Base-by-base conservation (phyloP, 2,329 filamentous ascomycete genomes). In the Alternaria sp. region DNA sequence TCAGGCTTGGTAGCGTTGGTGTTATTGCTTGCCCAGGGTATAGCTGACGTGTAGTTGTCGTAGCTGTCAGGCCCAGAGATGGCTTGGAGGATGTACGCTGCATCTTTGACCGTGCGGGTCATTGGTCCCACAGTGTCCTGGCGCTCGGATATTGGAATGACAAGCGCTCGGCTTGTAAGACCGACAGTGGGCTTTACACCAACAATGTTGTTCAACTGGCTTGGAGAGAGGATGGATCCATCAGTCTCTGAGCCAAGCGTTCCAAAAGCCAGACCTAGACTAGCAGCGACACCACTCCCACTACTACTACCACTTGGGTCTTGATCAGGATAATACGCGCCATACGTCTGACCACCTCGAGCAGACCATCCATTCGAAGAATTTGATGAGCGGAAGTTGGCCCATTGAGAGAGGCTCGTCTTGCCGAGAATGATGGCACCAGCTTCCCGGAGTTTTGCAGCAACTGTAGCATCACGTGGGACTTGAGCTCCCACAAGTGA, bases 381-480 rank as follows among this genome's bases (percentile, higher is more conserved):
- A 66, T 88, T 89, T 9, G 70, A 71, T 3, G 83, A 86, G 9
- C 89, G 80, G 53, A 80, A 87, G 64, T 88, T 87, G 2, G 85
- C 85, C 86, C 88, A 90, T 70, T 90, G 83, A 1, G 82, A 86
- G 28, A 90, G 70, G 55, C 87, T 88, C 0, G 86, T 79, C 75
- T 91, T 90, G 45, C 88, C 89, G 0, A 91, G 79, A 40, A 91
- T 84, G 40, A 91, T 80, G 2, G 82, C 85, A 2, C 88, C 88
- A 1, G 85, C 84, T 54, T 83, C 77, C 53, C 87, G 81, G 5
- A 91, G 80, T 68, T 87, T 89, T 11, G 79, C 77, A 3, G 82
- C 86, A 2, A 90, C 77, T 0, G 85, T 86, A 10, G 84, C 82
- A 65, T 90, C 88, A 23, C 77, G 72, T 8, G 82, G 80, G 0